phyloP scores from a whole-genome alignment of 1,139 yeast species.

The Nakaseomyces uthaithaninus region DNA sequence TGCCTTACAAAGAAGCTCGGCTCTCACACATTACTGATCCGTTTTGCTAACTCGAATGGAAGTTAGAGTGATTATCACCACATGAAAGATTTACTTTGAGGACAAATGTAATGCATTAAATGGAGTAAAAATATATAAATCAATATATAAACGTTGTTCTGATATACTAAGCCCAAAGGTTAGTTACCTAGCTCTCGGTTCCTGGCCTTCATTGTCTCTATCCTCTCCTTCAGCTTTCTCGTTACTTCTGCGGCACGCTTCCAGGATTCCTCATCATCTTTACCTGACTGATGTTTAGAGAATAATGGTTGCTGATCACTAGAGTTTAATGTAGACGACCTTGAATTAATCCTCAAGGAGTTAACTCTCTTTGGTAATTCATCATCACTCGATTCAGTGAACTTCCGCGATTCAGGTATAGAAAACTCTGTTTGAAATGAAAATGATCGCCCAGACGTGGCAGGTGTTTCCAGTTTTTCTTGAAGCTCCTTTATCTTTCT shows the following conservation, averaged over 20 bases:
- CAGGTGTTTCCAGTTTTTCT: constrained; percentile 1
- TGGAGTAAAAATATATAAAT: not conserved
- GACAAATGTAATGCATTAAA: too few relatives aligned
- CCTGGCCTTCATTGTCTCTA: constrained; percentile 74
- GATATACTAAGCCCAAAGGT: not conserved
- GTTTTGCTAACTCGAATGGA: too few relatives aligned
- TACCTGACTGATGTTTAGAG: not conserved
- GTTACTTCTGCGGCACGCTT: constrained; percentile 86
- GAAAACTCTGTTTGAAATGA: constrained; percentile 1
- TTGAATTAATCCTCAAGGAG: constrained; percentile 6
- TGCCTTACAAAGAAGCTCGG: too few relatives aligned
- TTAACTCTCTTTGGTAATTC: constrained; percentile 8
- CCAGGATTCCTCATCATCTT: constrained; percentile 40
- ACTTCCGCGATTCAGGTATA: constrained; percentile 9
- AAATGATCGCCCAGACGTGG: not conserved
- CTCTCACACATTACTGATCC: too few relatives aligned
- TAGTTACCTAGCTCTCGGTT: constrained; percentile 5
- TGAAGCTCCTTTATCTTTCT: constrained; percentile 4
- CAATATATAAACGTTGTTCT: too few relatives aligned
- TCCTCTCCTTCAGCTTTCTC: constrained; percentile 72
- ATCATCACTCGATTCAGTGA: constrained; percentile 8
- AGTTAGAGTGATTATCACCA: too few relatives aligned
- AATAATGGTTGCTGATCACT: constrained; percentile 2
- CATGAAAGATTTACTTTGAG: too few relatives aligned
- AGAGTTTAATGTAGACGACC: not conserved